A percentile compares a stretch with the other conserved stretches of the same genome.
Conservation (phyloP, 2,329 filamentous ascomycete genomes). For the Orbilia blumenaviensis region DNA sequence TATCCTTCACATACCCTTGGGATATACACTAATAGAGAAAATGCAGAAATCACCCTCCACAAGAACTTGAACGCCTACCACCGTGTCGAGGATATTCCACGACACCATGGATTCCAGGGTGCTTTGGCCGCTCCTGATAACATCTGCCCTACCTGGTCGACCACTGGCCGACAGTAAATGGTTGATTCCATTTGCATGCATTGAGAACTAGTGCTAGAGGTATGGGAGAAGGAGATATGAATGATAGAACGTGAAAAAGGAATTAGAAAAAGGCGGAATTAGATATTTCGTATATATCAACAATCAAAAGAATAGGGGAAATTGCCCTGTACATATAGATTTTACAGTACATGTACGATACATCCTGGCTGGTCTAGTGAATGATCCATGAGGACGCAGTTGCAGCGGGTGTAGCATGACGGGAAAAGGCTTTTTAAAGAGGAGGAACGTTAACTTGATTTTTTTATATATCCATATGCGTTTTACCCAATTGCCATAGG, state of each 20-base stretch:
- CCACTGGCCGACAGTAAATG: conserved; percentile 28
- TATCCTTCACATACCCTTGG: neutral
- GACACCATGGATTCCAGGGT: conserved; percentile 74
- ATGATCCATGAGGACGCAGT: neutral
- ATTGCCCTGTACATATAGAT: conserved; percentile 50
- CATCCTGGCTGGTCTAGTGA: conserved; percentile 27
- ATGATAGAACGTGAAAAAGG: neutral
- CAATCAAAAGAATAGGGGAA: neutral
- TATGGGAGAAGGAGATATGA: neutral
- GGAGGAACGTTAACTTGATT: conserved; percentile 1
- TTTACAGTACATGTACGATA: conserved; percentile 39
- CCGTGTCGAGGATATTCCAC: conserved; percentile 76
- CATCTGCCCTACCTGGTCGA: conserved; percentile 39
- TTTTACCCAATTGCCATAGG: conserved; percentile 1
- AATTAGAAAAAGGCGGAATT: neutral
- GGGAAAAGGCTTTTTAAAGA: conserved; percentile 16
- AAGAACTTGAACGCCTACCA: conserved; percentile 92
- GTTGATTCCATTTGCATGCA: neutral
- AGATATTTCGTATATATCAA: neutral
- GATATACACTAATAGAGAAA: neutral
- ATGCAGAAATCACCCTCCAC: conserved; percentile 76
- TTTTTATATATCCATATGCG: conserved; percentile 1
- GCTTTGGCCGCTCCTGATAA: conserved; percentile 64
- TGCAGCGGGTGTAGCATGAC: conserved; percentile 17
- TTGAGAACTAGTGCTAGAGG: neutral